Base-by-base conservation (phyloP, 1,284 basidiomycete species). In the Xerocomus amazonicus region DNA sequence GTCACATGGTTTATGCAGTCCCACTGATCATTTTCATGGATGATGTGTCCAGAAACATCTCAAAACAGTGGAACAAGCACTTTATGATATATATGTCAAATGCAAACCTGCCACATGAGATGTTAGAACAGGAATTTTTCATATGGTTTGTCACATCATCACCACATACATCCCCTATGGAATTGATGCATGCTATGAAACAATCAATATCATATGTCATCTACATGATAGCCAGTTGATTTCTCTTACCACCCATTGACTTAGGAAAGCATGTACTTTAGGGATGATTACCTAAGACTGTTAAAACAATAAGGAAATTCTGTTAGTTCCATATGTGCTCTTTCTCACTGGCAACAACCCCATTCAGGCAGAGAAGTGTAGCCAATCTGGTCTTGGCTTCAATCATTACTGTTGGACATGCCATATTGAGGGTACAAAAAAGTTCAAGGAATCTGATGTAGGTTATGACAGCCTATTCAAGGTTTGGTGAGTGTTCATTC, bases 11-110 rank as follows among this genome's bases (percentile, higher is more conserved):
- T 0, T 55, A 61, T 16, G 52, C 53, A 0, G 47, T 65, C 0
- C 63, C 59, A 0, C 47, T 67, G 2, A 61, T 65, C 6, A 10
- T 61, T 3, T 70, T 67, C 43, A 63, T 62, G 50, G 68, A 71
- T 28, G 59, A 71, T 41, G 53, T 71, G 0, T 71, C 63, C 0
- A 67, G 60, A 0, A 70, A 70, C 26, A 41, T 56, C 1, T 66
- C 57, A 5, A 71, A 70, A 38, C 66, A 69, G 39, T 72, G 68
- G 66, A 71, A 72, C 38, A 67, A 66, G 41, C 65, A 72, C 26
- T 54, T 63, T 29, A 49, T 58, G 0, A 47, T 64, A 0, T 69
- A 69, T 23, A 50, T 66, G 47, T 66, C 55, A 0, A 60, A 70
- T 45, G 60, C 44, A 4, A 13, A 19, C 1, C 6, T 59, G n/a